Base-by-base conservation (phyloP, 2,329 filamentous ascomycete species). In the Aspergillus proliferans region DNA sequence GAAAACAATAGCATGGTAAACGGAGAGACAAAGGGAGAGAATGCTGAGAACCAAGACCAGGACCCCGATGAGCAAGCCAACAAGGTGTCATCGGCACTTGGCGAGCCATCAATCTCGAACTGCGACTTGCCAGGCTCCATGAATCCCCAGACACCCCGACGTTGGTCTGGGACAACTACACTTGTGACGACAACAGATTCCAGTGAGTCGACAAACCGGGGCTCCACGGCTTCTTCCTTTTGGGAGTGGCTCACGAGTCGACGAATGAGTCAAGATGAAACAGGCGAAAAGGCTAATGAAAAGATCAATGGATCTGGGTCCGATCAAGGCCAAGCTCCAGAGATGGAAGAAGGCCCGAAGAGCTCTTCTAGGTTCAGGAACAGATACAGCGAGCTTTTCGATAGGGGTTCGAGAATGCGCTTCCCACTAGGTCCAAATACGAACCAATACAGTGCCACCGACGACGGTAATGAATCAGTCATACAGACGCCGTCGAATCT, bases 161-260 rank as follows among this genome's bases (percentile, higher is more conserved):
- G 54, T 15, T 51, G 52, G 51, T 48, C 52, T 30, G 43, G 47
- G 22, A 47, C 54, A 45, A 45, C 46, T 22, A 46, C 48, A 34
- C 45, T 39, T 18, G n/a, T 47, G 7, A 50, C 43, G 21, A 19
- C 48, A 26, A 51, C 46, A 28, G 54, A 52, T 28, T 28, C 42
- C n/a, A 53, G 51, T 19, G 49, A 52, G 33, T 41, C 45, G 9
- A 42, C 40, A 3, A 53, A 54, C 45, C 48, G 42, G 45, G 48
- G 50, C 33, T 47, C 48, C 28, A 40, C 43, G 18, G 46, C 45
- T n/a, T 51, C 51, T 21, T 50, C 54, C 8, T 46, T 59, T 24
- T 62, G 62, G 56, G 49, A 52, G 12, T 56, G 52, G 28, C 22
- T 60, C 18, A 24, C 50, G 39, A 49, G 47, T n/a, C 47, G 34